Percentiles rank a stretch among this genome's conserved stretches.
Conservation (phyloP, 2,329 filamentous ascomycete genomes). For the Colletotrichum zoysiae region DNA sequence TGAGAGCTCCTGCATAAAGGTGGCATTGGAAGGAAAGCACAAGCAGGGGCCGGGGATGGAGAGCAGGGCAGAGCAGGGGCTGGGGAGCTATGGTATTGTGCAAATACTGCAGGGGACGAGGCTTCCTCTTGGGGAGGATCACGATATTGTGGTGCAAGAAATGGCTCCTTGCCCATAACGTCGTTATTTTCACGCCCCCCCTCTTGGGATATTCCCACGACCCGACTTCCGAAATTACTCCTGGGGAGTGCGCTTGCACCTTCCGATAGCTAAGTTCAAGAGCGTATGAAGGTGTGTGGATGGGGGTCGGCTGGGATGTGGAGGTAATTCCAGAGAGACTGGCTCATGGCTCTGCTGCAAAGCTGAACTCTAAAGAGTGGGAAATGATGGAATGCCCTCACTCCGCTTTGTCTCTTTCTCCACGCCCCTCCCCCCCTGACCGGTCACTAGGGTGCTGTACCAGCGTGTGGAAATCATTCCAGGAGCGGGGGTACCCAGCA, state of each 20-base stretch:
- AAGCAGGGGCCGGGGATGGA: background rate
- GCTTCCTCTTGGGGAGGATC: slow-evolving; percentile 1
- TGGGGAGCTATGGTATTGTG: background rate
- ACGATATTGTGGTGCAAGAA: slow-evolving; percentile 18
- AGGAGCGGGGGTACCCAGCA: slow-evolving; percentile 18
- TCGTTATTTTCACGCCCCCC: slow-evolving; percentile 23
- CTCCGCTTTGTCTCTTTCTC: background rate
- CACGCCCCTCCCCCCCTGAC: background rate
- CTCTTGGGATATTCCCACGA: slow-evolving; percentile 20
- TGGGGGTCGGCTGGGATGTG: background rate
- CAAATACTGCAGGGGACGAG: slow-evolving; percentile 17
- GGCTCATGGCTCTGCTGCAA: slow-evolving; percentile 21
- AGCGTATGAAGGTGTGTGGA: slow-evolving; percentile 1
- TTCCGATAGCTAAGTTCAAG: slow-evolving; percentile 24
- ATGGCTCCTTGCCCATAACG: slow-evolving; percentile 22
- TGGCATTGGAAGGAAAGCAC: slow-evolving; percentile 12
- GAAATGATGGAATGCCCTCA: background rate
- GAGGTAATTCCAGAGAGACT: slow-evolving; percentile 8
- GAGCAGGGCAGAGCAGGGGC: slow-evolving; percentile 1
- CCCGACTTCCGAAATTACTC: slow-evolving; percentile 38
- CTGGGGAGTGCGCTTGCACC: slow-evolving; percentile 34
- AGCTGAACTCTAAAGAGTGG: slow-evolving; percentile 40
- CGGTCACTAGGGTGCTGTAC: background rate
- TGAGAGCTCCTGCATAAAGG: slow-evolving; percentile 24
- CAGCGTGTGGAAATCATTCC: slow-evolving; percentile 5